Base-by-base conservation (phyloP, 257 asterid species). In the Primulina huaijiensis region DNA sequence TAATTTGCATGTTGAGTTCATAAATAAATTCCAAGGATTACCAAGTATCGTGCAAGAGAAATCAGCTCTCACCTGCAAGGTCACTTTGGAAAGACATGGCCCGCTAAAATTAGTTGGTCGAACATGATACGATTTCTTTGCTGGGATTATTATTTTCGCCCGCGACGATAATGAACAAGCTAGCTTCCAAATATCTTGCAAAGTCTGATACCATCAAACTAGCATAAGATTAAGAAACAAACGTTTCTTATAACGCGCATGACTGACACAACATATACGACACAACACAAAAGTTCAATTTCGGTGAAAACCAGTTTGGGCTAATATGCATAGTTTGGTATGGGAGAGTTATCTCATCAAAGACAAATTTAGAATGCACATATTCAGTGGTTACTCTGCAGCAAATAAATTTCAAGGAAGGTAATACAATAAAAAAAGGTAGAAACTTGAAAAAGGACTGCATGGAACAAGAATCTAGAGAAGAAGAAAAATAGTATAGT, bases 81-180 rank as follows among this genome's bases (percentile, higher is more conserved):
- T 83, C 74, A 88, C 74, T 57, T 75, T 73, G 38, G 98, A 90
- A 10, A 27, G 67, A 84, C 98, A 90, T 68, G 89, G 98, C 65
- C 98, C 96, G 9, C 73, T 69, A 63, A 92, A 88, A 75, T 84
- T 77, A 37, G 78, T 82, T 53, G 89, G 87, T 68, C 72, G 68
- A 74, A 85, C 76, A 40, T 78, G 58, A 66, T 74, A 82, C 31
- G 60, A 57, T 6, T 74, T 67, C 53, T 72, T 72, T 21, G 38
- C 59, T 29, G 83, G 84, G 34, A 84, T 43, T 58, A 84, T 50
- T n/a, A 84, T 67, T 40, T 59, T 72, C 43, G 78, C 21, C 12
- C 37, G 29, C 12, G 78, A 77, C 53, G 70, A 37, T 52, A 60
- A 69, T 62, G 85, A 62, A 74, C 87, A 65, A 6, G 88, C 82